phyloP scores from a whole-genome alignment of 768 basidiomycete genomes.

The Pleurotus ostreatus region DNA sequence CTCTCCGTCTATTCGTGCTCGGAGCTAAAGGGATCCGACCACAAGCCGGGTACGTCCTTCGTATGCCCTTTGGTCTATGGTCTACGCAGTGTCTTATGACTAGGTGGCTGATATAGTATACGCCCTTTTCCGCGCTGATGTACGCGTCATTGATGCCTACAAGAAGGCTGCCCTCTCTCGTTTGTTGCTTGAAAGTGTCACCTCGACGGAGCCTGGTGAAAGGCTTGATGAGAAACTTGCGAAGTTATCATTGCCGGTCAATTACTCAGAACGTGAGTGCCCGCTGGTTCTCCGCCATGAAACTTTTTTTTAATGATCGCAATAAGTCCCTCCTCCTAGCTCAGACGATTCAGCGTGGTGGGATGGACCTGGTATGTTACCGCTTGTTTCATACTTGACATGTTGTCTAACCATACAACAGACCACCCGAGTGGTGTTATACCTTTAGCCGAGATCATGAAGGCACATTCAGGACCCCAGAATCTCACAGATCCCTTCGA shows the following conservation, averaged over 20 bases:
- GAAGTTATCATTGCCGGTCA: conserved; percentile 43
- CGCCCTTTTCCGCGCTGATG: conserved; percentile 72
- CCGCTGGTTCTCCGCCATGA: not conserved
- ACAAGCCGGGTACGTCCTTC: conserved; percentile 70
- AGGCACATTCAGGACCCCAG: conserved; percentile 18
- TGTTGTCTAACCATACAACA: conserved; percentile 15
- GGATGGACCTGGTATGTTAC: conserved; percentile 57
- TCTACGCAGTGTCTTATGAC: conserved; percentile 1
- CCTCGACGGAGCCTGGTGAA: conserved; percentile 61
- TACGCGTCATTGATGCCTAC: conserved; percentile 72
- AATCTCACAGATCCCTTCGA: conserved; percentile 67
- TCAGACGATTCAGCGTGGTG: conserved; percentile 78
- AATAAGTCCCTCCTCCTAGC: conserved; percentile 79
- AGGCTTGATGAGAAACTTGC: conserved; percentile 70
- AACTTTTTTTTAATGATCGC: not conserved
- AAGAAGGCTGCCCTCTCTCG: conserved; percentile 72
- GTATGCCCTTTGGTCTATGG: not conserved
- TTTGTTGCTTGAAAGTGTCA: conserved; percentile 60
- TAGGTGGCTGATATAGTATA: conserved; percentile 54
- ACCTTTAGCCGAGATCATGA: conserved; percentile 34
- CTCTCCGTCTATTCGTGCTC: conserved; percentile 78
- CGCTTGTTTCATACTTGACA: not conserved
- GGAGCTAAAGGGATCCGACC: conserved; percentile 89
- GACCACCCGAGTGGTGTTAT: conserved; percentile 59
- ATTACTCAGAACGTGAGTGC: conserved; percentile 41